Base-by-base conservation (phyloP, 768 basidiomycete species). In the Rhizopogon vesiculosus region DNA sequence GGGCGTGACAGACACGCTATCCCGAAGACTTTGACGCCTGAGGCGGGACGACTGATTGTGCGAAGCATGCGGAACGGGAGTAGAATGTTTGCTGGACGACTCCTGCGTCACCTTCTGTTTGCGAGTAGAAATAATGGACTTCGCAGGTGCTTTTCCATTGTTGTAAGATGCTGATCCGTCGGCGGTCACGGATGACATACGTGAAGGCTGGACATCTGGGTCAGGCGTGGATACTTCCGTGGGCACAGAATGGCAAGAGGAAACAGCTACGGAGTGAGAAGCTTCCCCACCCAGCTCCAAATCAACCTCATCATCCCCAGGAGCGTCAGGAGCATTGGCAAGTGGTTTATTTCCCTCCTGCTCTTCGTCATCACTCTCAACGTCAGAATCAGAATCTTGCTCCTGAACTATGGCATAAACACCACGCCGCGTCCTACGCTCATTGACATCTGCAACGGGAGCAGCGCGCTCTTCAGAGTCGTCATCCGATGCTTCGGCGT, bases 391-490 rank as follows among this genome's bases (percentile, higher is more conserved):
- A 19, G 84, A 79, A 54, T 78, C 80, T 56, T 78, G 76, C 57
- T 82, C 78, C 59, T 78, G 76, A 59, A 85, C 70, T 41, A 89
- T 80, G 29, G 87, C 86, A 66, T 92, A 92, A 16, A 92, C 90
- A 33, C 90, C 89, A 42, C 90, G 79, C 31, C 90, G 83, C 48
- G 90, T 92, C 59, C 90, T 77, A 40, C 90, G 79, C 66, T 91
- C 90, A 63, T 92, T 86, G 58, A 91, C 71, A 62, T 92, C 88
- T 53, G 84, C 70, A 7, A 72, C 59, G 44, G 73, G 72, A 50
- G 78, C 76, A n/a, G 72, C 75, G 59, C 77, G 77, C 44, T 79
- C 77, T 56, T 79, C 80, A 7, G 67, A 67, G 56, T 70, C 69
- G 56, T 66, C 69, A 43, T 72, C 69, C 9, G 69, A 72, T 49